Base-by-base conservation (phyloP, 2,329 filamentous ascomycete species). In the Exophiala bonariae region DNA sequence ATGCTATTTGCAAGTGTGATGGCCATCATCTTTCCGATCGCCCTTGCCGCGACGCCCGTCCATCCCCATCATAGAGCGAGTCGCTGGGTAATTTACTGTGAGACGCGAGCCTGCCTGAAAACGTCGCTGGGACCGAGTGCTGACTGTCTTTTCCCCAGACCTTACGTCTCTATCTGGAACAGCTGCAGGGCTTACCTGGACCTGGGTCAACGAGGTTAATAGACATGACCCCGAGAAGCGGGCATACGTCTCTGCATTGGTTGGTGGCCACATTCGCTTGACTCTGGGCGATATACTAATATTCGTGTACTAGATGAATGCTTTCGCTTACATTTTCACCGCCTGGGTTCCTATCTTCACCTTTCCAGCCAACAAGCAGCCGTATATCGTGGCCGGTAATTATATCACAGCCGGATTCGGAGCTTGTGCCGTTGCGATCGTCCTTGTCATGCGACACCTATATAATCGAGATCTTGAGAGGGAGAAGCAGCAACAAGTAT, bases 321-420 rank as follows among this genome's bases (percentile, higher is more conserved):
- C 39, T 3, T 41, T 41, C 16, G 39, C 22, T 3, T 41, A 41
- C 14, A 41, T 41, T 16, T 41, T 41, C 23, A 41, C 23, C 16
- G 39, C 39, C 26, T 41, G 39, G 39, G 39, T 41, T 4, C 39
- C 39, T 11, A 41, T 41, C 26, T 41, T 41, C 23, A 41, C 39
- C 4, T 41, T 41, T 16, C 39, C 39, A 2, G 39, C 39, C 20
- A 41, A 41, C 23, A 41, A 41, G 23, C 39, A 41, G 16, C 39
- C 39, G 7, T 41, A 41, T 13, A 41, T 41, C 23, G 39, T 41
- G 3, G 14, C 23, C 3, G 39, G 39, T 41, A 41, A 41, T 13
- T 41, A 41, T 13, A 32, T 41, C 39, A 41, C 39, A 8, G 39
- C 39, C 13, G 39, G 39, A 7, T 37, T 37, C 35, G 35, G 14